Conservation (phyloP, 2,329 filamentous ascomycete species). For the Colletotrichum sp. region DNA sequence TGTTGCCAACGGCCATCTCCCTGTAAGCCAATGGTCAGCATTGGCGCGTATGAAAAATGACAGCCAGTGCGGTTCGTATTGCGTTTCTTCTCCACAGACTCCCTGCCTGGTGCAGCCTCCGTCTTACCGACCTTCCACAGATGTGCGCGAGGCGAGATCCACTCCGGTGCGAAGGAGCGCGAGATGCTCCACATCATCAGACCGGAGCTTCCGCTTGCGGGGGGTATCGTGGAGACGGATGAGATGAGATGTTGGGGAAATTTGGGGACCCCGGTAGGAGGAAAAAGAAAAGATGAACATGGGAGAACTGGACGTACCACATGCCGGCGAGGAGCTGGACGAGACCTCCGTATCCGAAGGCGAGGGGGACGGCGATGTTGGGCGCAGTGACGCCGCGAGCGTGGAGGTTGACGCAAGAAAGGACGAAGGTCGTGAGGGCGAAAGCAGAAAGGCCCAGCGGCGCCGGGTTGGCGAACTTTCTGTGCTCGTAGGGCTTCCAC, state of each 20-base stretch:
- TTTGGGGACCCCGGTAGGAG: background rate
- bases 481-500: slow-evolving; percentile 66
- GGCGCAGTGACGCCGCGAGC: slow-evolving; percentile 63
- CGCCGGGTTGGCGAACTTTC: slow-evolving; percentile 81
- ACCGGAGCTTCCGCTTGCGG: slow-evolving; percentile 12
- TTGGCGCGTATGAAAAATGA: background rate
- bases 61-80: background rate
- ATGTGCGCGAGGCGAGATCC: background rate
- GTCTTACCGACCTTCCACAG: background rate
- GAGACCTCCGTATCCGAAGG: slow-evolving; percentile 78
- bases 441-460: slow-evolving; percentile 80
- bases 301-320: slow-evolving; percentile 65
- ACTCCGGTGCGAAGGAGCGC: slow-evolving; percentile 14
- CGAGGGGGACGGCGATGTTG: slow-evolving; percentile 72
- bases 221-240: slow-evolving; percentile 15
- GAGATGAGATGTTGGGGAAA: slow-evolving; percentile 17
- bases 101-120: background rate
- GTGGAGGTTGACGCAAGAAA: slow-evolving; percentile 76
- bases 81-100: background rate
- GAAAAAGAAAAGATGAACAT: background rate
- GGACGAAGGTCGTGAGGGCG: slow-evolving; percentile 82
- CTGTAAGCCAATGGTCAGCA: slow-evolving; percentile 42
- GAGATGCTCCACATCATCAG: background rate
- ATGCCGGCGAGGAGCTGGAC: slow-evolving; percentile 84
- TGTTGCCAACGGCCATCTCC: slow-evolving; percentile 90